These are phyloP conservation scores for Cladophialophora immunda DNA, from an alignment of 2,329 filamentous ascomycete species.

Conservation along the genomic window DNA sequence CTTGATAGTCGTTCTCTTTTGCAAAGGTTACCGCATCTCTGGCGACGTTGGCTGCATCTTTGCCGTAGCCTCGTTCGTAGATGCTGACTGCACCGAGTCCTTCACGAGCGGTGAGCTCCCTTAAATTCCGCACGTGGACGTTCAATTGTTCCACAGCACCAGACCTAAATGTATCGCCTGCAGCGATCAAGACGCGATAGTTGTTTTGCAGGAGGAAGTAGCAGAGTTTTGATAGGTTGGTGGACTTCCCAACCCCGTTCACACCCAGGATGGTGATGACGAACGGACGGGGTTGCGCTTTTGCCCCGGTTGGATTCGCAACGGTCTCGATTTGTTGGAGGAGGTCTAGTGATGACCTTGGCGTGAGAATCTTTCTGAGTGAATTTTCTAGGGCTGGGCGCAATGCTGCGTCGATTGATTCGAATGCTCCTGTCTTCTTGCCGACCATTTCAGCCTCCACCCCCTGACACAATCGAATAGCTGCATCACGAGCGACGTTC, in stretches of 20 bases:
- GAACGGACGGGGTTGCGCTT: slow-evolving; percentile 78
- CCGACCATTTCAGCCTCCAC: slow-evolving; percentile 90
- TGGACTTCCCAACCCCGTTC: slow-evolving; percentile 98
- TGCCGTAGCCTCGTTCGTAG: slow-evolving; percentile 97
- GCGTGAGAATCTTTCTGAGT: slow-evolving; percentile 92
- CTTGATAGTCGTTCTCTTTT: slow-evolving; percentile 78
- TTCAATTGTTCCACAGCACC: slow-evolving; percentile 96
- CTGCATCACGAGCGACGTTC: slow-evolving; percentile 95
- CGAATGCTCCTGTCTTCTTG: slow-evolving; percentile 90
- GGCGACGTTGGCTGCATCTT: slow-evolving; percentile 94
- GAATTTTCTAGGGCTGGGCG: slow-evolving; percentile 90
- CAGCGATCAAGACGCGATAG: slow-evolving; percentile 91
- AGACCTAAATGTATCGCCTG: slow-evolving; percentile 95
- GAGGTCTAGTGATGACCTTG: slow-evolving; percentile 91
- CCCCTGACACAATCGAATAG: slow-evolving; percentile 86
- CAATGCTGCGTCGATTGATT: slow-evolving; percentile 84
- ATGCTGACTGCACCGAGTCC: slow-evolving; percentile 82
- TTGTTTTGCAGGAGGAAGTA: slow-evolving; percentile 98
- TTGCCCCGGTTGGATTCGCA: slow-evolving; percentile 70
- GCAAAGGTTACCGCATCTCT: slow-evolving; percentile 91
- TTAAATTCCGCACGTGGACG: slow-evolving; percentile 92
- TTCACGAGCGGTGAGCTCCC: slow-evolving; percentile 85
- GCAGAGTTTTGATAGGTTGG: slow-evolving; percentile 96
- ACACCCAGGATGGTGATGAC: slow-evolving; percentile 98
- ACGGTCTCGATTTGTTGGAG: slow-evolving; percentile 90